phyloP scores from a whole-genome alignment of 257 asterid genomes.

The Solanum rostratum region DNA sequence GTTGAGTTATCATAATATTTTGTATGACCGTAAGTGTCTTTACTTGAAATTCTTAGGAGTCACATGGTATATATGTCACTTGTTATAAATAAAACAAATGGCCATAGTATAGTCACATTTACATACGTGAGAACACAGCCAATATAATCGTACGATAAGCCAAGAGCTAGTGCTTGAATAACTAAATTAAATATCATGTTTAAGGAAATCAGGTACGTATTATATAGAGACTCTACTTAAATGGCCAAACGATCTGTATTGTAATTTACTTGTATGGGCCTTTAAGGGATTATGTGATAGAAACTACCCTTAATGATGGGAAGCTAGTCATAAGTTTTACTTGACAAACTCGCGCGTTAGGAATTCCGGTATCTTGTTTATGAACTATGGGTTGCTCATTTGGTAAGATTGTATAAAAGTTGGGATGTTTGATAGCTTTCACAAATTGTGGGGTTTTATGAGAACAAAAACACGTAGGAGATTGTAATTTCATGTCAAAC shows the following conservation, averaged over 20 bases:
- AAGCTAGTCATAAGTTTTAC: neutral
- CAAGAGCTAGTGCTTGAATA: too few species aligned
- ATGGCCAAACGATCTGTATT: too few species aligned
- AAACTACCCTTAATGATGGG: neutral
- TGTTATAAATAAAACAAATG: neutral
- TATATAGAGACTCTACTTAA: too few species aligned
- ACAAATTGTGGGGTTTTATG: neutral
- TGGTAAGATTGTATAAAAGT: neutral
- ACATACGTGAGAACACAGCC: too few species aligned
- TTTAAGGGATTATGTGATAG: neutral
- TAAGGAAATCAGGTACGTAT: too few species aligned
- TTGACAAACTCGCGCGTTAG: neutral
- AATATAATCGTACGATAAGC: too few species aligned
- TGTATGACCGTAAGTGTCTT: neutral
- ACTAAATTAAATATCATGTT: too few species aligned
- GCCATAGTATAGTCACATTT: neutral
- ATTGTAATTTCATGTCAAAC: neutral
- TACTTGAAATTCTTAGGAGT: neutral
- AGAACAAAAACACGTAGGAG: neutral
- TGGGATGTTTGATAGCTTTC: neutral
- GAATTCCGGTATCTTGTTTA: neutral
- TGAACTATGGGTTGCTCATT: neutral
- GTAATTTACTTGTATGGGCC: too few species aligned
- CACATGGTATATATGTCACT: neutral
- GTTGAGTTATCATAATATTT: neutral